Evolutionary conservation across 176 grass and related monocot genomes (phyloP).

Genomic region (Elaeis guineensis): DNA sequence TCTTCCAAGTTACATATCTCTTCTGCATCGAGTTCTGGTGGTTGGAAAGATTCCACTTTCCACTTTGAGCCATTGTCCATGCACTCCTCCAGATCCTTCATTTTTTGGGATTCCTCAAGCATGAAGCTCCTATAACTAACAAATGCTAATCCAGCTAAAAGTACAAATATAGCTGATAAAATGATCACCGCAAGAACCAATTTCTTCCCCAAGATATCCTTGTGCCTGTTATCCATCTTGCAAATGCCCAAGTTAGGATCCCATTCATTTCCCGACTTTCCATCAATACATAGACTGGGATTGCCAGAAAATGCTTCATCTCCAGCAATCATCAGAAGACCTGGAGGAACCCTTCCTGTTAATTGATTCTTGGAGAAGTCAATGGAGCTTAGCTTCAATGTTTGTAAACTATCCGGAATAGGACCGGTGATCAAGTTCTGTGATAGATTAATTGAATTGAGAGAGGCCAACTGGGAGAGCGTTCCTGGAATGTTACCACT

Average conservation of each 20-base stretch:
- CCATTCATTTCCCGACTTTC: slow-evolving; percentile 11
- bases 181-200: slow-evolving; percentile 27
- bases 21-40: slow-evolving; percentile 54
- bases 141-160: slow-evolving; percentile 42
- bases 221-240: slow-evolving; percentile 21
- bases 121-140: slow-evolving; percentile 66
- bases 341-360: slow-evolving; percentile 47
- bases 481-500: slow-evolving; percentile 41
- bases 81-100: slow-evolving; percentile 32
- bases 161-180: slow-evolving; percentile 34
- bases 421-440: slow-evolving; percentile 40
- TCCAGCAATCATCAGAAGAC: slow-evolving; percentile 43
- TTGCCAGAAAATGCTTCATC: slow-evolving; percentile 43
- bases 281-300: slow-evolving; percentile 40
- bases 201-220: slow-evolving; percentile 23
- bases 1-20: slow-evolving; percentile 58
- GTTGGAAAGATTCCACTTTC: slow-evolving; percentile 88
- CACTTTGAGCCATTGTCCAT: slow-evolving; percentile 26
- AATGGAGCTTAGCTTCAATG: slow-evolving; percentile 60
- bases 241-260: slow-evolving; percentile 32
- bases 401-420: slow-evolving; percentile 48
- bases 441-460: slow-evolving; percentile 69
- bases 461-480: slow-evolving; percentile 34
- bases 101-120: slow-evolving; percentile 41
- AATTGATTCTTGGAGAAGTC: slow-evolving; percentile 73